Evolutionary conservation across 768 basidiomycete genomes (phyloP), one percentile per base, ranked within the genome.

Genomic region (Mycena chlorophos): DNA sequence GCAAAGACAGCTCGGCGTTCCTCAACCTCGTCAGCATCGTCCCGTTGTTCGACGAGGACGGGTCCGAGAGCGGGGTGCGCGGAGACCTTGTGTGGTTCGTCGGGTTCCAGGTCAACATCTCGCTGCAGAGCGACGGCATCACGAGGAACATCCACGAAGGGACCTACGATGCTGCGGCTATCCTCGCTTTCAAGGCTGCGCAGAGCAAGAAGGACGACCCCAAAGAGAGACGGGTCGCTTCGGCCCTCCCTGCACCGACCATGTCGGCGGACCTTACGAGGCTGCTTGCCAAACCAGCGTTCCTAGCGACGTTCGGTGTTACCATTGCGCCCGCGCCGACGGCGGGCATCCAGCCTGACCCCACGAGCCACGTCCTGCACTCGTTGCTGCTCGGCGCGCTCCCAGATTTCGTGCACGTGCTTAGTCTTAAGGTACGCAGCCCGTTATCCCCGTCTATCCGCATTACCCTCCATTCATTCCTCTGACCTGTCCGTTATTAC

Each of bases 61-160:
- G 61, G 54, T 71, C 78, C 68, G 65, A 61, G 27, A 38, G 72
- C 60, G 78, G 83, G 39, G 87, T 85, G 60, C 78, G 78, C 31
- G 83, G 85, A 51, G 88, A 95, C 42, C 79, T 91, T 37, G 85
- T 84, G 8, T 96, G 89, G 68, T 88, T 91, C 64, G 87, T 99
- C 49, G 97, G 97, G 1, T 98, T 99, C 77, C 94, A 99, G 72
- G 89, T 97, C 52, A 93, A 98, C 71, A 76, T 99, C 47, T 85
- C 86, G 17, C 85, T 88, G 64, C 93, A 95, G 72, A 94, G 93
- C 2, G 85, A 85, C 61, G 83, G 83, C 2, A 94, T 97, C 56
- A 73, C 94, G 51, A 81, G 88, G 61, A 91, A 87, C 68, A 78
- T 94, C 51, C 73, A 80, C 19, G 86, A 91, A 62, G 94, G 94